phyloP scores from a whole-genome alignment of 2,329 filamentous ascomycete species.

The Colletotrichum lentis region DNA sequence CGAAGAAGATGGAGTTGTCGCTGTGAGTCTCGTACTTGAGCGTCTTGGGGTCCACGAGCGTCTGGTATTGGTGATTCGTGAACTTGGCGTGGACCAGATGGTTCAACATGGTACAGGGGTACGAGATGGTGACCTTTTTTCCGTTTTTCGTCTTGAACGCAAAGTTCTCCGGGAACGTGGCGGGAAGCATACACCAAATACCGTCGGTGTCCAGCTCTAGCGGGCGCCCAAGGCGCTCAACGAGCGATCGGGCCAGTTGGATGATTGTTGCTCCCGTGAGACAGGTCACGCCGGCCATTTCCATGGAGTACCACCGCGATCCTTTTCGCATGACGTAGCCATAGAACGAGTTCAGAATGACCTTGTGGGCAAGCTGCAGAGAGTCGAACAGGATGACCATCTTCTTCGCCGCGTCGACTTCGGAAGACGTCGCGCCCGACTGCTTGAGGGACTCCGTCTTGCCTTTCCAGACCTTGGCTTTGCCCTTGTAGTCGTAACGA shows the following conservation, averaged over 20 bases:
- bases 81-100: slow-evolving; percentile 94
- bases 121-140: slow-evolving; percentile 96
- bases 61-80: slow-evolving; percentile 98
- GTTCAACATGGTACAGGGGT: slow-evolving; percentile 99
- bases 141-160: slow-evolving; percentile 92
- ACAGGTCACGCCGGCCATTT: slow-evolving; percentile 99
- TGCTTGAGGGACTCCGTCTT: slow-evolving; percentile 89
- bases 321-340: slow-evolving; percentile 99
- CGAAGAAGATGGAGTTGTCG: slow-evolving; percentile 99
- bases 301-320: slow-evolving; percentile 98
- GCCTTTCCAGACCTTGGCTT: slow-evolving; percentile 98
- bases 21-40: slow-evolving; percentile 97
- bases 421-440: slow-evolving; percentile 75
- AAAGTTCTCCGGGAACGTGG: slow-evolving; percentile 96
- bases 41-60: slow-evolving; percentile 76
- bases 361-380: slow-evolving; percentile 94
- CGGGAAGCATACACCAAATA: slow-evolving; percentile 99
- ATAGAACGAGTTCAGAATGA: slow-evolving; percentile 99
- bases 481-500: slow-evolving; percentile 97
- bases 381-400: slow-evolving; percentile 98
- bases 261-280: slow-evolving; percentile 96
- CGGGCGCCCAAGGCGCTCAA: slow-evolving; percentile 91
- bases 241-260: slow-evolving; percentile 90
- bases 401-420: slow-evolving; percentile 95
- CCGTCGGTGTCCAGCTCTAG: slow-evolving; percentile 97